Evolutionary conservation across 2,329 filamentous ascomycete species (phyloP), one percentile per base, ranked within the genome.

Genomic region (Cephalotrichum gorgonifer): DNA sequence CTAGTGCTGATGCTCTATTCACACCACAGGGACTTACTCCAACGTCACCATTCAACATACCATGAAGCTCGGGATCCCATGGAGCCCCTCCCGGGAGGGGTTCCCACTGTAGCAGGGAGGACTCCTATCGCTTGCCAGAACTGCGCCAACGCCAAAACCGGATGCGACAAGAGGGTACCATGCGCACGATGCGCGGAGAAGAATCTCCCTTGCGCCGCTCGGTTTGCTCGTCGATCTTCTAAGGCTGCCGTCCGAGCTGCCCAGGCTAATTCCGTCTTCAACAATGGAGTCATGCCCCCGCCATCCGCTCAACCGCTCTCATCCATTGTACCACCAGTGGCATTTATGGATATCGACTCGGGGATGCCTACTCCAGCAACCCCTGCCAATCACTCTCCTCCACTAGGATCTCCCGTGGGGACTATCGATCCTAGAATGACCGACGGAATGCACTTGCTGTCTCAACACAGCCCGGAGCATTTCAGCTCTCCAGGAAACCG

Each of bases 11-110:
- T 48, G 9, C 9, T n/a, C n/a, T 8, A 38, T 39, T 17, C 9
- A 17, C 15, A 30, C 25, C 20, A 56, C 54, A 72, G 74, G 53
- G 74, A 77, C 49, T 63, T 78, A 7, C 63, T 77, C 4, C 70
- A 73, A 54, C 63, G 73, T 56, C 73, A 76, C 50, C 66, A 74
- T 50, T 64, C 66, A 3, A 75, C 72, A 26, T 76, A 75, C 52
- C 74, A 76, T 60, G 70, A 75, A 57, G 65, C 64, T 6, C 65
- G 67, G 55, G 70, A 73, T 47, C 67, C 69, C 0, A 67, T 70
- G 64, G 70, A 72, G 42, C 64, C 69, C 3, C 55, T 66, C 9
- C 64, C 70, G 1, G 71, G 67, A 14, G 66, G 66, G n/a, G 60
- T 70, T 3, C 65, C 67, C 4, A 68, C 68, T 0, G 57, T 72